Percentiles rank a stretch among this genome's conserved stretches.
These are phyloP conservation scores for Pseudocercospora cruenta DNA, from an alignment of 2,329 filamentous ascomycete genomes.

Conservation along the genomic window DNA sequence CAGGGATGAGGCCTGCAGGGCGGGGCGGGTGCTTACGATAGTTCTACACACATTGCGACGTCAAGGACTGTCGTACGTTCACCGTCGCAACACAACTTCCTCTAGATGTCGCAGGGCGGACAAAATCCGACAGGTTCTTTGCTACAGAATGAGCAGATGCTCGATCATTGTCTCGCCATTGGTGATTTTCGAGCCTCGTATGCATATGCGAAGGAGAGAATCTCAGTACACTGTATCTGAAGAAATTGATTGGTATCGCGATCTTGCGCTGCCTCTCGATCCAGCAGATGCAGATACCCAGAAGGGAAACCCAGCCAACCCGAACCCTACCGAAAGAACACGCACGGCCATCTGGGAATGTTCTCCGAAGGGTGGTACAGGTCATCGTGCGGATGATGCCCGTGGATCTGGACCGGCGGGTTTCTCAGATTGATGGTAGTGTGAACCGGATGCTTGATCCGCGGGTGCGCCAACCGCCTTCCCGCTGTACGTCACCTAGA, in stretches of 20 bases:
- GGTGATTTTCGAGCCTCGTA: neutral
- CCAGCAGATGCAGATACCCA: constrained; percentile 13
- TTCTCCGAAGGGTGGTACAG: constrained; percentile 10
- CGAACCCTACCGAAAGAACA: neutral
- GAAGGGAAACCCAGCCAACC: neutral
- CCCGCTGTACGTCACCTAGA: constrained; percentile 15
- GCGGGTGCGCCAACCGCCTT: constrained; percentile 12
- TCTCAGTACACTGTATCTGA: constrained; percentile 4
- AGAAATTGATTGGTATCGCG: constrained; percentile 4
- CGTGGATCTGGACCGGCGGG: constrained; percentile 12
- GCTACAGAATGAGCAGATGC: neutral
- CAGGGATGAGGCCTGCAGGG: constrained; percentile 2
- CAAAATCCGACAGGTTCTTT: neutral
- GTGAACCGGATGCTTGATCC: constrained; percentile 14
- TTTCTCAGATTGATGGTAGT: constrained; percentile 15
- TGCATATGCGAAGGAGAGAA: neutral
- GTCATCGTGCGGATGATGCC: neutral
- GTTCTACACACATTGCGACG: neutral
- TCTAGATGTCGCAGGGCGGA: neutral
- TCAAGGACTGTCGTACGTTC: constrained; percentile 5
- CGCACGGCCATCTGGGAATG: constrained; percentile 6
- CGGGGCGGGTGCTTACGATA: neutral
- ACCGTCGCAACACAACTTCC: constrained; percentile 1
- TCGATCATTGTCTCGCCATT: neutral
- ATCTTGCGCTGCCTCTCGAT: neutral